phyloP scores from a whole-genome alignment of 768 basidiomycete species.

The Mycena haematopus region DNA sequence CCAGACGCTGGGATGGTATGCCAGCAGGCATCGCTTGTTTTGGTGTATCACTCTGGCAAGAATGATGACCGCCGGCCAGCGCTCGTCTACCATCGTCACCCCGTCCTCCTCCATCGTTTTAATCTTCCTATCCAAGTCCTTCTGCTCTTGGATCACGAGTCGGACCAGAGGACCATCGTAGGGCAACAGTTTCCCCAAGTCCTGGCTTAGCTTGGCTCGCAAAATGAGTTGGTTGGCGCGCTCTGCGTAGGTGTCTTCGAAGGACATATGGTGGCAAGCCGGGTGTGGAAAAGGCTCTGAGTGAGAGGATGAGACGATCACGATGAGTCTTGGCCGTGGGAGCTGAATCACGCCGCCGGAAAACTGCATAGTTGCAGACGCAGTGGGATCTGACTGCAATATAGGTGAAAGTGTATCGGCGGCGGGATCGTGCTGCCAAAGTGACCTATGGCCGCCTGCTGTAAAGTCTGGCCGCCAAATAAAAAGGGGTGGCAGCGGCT shows the following conservation, averaged over 20 bases:
- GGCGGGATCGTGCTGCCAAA: too few relatives aligned
- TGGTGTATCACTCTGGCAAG: not conserved
- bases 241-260: constrained; percentile 3
- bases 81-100: not conserved
- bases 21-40: not conserved
- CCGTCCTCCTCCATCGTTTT: not conserved
- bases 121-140: constrained; percentile 4
- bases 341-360: not conserved
- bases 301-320: not conserved
- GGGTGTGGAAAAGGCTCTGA: not conserved
- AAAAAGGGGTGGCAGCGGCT: too few relatives aligned
- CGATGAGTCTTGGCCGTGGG: too few relatives aligned
- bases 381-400: not conserved
- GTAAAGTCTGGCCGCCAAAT: too few relatives aligned
- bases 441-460: too few relatives aligned
- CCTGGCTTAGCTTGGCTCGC: not conserved
- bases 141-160: constrained; percentile 10
- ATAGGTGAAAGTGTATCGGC: too few relatives aligned
- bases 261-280: not conserved
- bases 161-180: constrained; percentile 5
- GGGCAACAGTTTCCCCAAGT: not conserved
- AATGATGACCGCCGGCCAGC: not conserved
- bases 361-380: not conserved
- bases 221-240: constrained; percentile 8
- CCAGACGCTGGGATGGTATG: not conserved